Conservation (phyloP, 805 yeast species). For the Saccharomycopsis sp. region DNA sequence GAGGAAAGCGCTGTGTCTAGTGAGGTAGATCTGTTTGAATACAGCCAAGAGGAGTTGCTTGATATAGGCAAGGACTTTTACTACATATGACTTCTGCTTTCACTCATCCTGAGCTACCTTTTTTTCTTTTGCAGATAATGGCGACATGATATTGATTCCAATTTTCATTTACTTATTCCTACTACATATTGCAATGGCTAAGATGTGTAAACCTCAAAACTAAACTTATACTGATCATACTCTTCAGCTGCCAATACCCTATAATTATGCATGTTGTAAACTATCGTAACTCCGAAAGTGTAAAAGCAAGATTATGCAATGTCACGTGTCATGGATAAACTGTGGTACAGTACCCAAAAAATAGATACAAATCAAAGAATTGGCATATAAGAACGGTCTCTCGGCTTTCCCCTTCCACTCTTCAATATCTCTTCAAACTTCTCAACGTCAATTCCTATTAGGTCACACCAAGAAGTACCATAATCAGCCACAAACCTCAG, state of each 20-base stretch:
- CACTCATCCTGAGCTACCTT: no score
- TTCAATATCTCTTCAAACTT: background rate
- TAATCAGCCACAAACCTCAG: background rate
- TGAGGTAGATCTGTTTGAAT: slow-evolving; percentile 8
- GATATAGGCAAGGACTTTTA: slow-evolving; percentile 12
- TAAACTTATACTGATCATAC: no score
- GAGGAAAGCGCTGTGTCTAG: background rate
- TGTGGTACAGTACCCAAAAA: background rate
- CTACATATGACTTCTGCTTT: slow-evolving; percentile 1
- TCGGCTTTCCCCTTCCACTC: background rate
- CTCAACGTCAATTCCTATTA: background rate
- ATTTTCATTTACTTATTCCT: no score
- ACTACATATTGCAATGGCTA: no score
- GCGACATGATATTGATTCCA: no score
- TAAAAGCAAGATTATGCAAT: background rate
- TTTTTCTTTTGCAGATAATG: no score
- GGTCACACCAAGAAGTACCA: background rate
- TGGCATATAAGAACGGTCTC: no score
- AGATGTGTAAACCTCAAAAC: no score
- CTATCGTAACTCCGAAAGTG: no score
- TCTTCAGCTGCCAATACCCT: no score
- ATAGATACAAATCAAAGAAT: no score
- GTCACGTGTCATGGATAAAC: background rate
- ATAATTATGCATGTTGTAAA: background rate
- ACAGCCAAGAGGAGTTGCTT: slow-evolving; percentile 14